These are phyloP conservation scores for Gelatoporia subvermispora DNA, from an alignment of 768 basidiomycete species.

Conservation along the genomic window DNA sequence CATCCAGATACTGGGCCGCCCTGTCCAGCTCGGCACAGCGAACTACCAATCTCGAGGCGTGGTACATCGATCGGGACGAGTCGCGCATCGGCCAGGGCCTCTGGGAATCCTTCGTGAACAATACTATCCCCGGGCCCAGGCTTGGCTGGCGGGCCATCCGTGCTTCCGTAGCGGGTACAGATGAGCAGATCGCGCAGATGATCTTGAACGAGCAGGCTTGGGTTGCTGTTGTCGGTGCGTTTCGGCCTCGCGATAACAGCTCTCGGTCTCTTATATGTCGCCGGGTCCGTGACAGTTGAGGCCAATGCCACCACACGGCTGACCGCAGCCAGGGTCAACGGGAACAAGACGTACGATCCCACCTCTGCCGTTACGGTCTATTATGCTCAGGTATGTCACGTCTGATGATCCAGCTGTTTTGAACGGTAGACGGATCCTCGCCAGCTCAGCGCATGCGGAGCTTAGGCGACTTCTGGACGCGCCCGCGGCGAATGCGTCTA, in stretches of 20 bases:
- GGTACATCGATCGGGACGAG: slow-evolving; percentile 37
- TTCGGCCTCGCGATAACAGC: not conserved
- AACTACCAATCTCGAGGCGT: slow-evolving; percentile 30
- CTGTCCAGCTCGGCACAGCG: slow-evolving; percentile 14
- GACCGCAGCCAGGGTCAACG: slow-evolving; percentile 29
- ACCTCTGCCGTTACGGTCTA: slow-evolving; percentile 30
- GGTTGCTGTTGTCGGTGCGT: slow-evolving; percentile 37
- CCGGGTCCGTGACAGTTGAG: slow-evolving; percentile 21
- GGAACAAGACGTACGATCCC: slow-evolving; percentile 33
- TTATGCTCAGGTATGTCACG: slow-evolving; percentile 32
- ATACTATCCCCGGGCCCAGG: slow-evolving; percentile 14
- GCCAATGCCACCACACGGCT: slow-evolving; percentile 30
- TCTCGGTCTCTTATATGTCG: not conserved
- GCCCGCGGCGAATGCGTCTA: too few species aligned
- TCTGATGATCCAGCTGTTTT: not conserved
- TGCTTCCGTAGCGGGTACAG: slow-evolving; percentile 17
- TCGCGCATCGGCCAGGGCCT: slow-evolving; percentile 29
- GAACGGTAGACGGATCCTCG: too few species aligned
- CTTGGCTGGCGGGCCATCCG: slow-evolving; percentile 20
- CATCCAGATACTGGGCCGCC: slow-evolving; percentile 23
- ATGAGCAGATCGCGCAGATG: slow-evolving; percentile 26
- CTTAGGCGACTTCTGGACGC: too few species aligned
- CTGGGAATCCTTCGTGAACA: slow-evolving; percentile 21
- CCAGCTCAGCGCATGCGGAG: too few species aligned
- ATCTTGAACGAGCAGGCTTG: slow-evolving; percentile 35